Evolutionary conservation across 257 asterid species (phyloP).

Genomic region (Solanum paucissectum): DNA sequence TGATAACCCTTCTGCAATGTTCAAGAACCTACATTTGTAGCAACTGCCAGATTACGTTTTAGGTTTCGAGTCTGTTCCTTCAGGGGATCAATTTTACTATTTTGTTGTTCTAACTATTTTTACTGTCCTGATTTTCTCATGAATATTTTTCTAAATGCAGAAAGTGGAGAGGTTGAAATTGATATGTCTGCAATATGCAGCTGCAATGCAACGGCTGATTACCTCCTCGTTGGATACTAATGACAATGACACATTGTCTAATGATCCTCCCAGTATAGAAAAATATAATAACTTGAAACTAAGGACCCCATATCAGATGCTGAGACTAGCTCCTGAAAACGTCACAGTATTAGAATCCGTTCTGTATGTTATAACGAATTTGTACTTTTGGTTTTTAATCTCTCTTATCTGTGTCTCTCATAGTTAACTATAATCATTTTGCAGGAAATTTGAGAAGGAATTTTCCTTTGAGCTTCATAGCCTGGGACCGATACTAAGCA

Average conservation of each 20-base stretch:
- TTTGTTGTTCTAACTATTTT: not conserved
- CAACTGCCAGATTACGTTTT: not conserved
- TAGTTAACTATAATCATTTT: not conserved
- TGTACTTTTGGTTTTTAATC: not conserved
- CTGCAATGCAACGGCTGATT: slow-evolving; percentile 78
- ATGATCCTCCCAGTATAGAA: slow-evolving; percentile 20
- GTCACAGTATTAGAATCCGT: slow-evolving; percentile 50
- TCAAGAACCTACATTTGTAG: not conserved
- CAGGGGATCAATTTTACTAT: not conserved
- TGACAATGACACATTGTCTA: slow-evolving; percentile 8
- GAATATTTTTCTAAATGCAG: slow-evolving; percentile 32
- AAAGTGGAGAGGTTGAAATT: slow-evolving; percentile 83
- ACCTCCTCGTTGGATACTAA: slow-evolving; percentile 50
- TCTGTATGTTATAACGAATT: slow-evolving; percentile 36
- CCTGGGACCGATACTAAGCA: slow-evolving; percentile 85
- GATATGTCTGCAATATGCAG: slow-evolving; percentile 89
- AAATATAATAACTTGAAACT: slow-evolving; percentile 57
- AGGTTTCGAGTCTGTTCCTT: not conserved
- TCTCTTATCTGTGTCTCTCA: not conserved
- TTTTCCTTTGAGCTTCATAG: slow-evolving; percentile 66
- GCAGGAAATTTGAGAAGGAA: slow-evolving; percentile 85
- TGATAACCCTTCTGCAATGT: not conserved
- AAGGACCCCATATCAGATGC: slow-evolving; percentile 46
- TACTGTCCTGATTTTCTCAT: slow-evolving; percentile 1
- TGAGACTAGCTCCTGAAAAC: slow-evolving; percentile 51